Evolutionary conservation across 2,329 filamentous ascomycete genomes (phyloP).

Genomic region (Colletotrichum spinosum): DNA sequence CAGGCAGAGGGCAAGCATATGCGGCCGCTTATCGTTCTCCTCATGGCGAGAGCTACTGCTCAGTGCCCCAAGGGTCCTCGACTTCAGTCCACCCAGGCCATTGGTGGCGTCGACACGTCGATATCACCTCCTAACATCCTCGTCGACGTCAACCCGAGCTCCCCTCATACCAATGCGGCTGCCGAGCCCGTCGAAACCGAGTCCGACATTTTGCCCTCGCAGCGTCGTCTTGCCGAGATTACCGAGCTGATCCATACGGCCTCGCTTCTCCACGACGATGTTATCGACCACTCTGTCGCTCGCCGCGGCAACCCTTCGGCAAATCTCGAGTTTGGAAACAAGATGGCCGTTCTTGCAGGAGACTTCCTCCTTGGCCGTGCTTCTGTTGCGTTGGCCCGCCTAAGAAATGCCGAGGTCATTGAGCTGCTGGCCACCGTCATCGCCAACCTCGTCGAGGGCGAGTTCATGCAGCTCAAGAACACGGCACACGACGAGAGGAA

Average conservation of each 20-base stretch:
- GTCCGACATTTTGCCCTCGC: slow-evolving; percentile 87
- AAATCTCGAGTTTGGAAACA: slow-evolving; percentile 97
- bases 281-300: slow-evolving; percentile 92
- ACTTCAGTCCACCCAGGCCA: slow-evolving; percentile 53
- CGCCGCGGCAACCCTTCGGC: slow-evolving; percentile 87
- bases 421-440: slow-evolving; percentile 97
- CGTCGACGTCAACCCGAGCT: slow-evolving; percentile 81
- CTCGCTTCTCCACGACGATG: slow-evolving; percentile 96
- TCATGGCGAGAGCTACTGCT: slow-evolving; percentile 96
- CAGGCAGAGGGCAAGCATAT: slow-evolving; percentile 97
- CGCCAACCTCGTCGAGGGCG: slow-evolving; percentile 96
- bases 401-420: slow-evolving; percentile 93
- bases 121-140: slow-evolving; percentile 71
- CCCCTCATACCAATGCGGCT: slow-evolving; percentile 61
- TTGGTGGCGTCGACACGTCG: slow-evolving; percentile 62
- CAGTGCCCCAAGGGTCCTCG: slow-evolving; percentile 71
- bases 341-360: slow-evolving; percentile 98
- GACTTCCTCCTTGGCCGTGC: slow-evolving; percentile 94
- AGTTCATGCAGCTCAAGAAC: slow-evolving; percentile 99
- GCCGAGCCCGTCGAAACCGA: slow-evolving; percentile 52
- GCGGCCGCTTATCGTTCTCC: slow-evolving; percentile 90
- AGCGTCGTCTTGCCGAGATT: slow-evolving; percentile 93
- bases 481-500: slow-evolving; percentile 88
- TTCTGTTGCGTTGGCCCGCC: slow-evolving; percentile 89
- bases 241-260: slow-evolving; percentile 98